Evolutionary conservation across 2,329 filamentous ascomycete genomes (phyloP), one percentile per base, ranked within the genome.

Genomic region (Fusarium fracticaudum): DNA sequence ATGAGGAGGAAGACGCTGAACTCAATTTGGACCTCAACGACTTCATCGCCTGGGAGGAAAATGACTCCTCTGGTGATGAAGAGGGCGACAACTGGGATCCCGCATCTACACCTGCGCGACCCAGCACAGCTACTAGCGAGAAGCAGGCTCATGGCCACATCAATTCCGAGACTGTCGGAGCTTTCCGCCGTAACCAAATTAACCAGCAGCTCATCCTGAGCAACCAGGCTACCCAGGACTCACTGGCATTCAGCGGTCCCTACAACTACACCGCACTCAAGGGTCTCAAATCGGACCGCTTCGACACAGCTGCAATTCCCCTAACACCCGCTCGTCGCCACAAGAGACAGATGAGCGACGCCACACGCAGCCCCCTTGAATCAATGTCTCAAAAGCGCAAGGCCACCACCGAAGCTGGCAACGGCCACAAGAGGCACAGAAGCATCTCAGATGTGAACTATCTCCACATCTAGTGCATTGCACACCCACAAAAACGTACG

Each of bases 131-230:
- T 43, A 82, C 83, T 37, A 86, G 85, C 77, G 86, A 90, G 72
- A 80, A 81, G 24, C 83, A 86, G 43, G 79, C 85, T 14, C 80
- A 83, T 17, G 90, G 95, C 44, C 91, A 92, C 77, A 89, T 90
- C 74, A 89, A 90, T 67, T 83, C 87, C 14, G 89, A 91, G 64
- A 90, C 92, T 20, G 93, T 96, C 41, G 93, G 93, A 43, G 92
- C 93, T 3, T 97, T 96, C 86, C 93, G 93, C 64, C 90, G 86
- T 73, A 91, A 89, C 81, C 91, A 89, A 80, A 90, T 86, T 85
- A 89, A 90, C 79, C 87, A 89, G 79, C 87, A 90, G 75, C 84
- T 91, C 68, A 89, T 91, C 67, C 81, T 88, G 72, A 90, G 88
- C 82, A 89, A 87, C 78, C 87, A 90, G 77, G 89, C 88, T 29